These are phyloP conservation scores for Scedosporium boydii DNA, from an alignment of 2,329 filamentous ascomycete species.

Conservation along the genomic window DNA sequence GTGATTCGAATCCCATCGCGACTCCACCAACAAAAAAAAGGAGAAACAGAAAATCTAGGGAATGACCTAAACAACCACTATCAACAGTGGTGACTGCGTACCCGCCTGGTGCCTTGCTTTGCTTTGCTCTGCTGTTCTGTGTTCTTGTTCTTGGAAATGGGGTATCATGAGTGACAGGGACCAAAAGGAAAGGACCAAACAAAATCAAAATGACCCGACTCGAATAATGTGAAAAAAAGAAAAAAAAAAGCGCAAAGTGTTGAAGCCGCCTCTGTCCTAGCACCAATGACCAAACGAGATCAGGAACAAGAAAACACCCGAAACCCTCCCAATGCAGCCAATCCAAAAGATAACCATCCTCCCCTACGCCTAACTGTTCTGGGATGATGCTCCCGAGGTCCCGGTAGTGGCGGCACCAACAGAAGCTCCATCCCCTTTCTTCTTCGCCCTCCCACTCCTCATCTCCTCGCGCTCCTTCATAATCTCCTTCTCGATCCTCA, in stretches of 20 bases:
- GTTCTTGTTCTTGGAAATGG: not conserved
- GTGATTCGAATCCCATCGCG: too few relatives aligned
- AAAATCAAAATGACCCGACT: not conserved
- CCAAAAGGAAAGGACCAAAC: not conserved
- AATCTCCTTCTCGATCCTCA: conserved; percentile 40
- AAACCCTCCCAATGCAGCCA: not conserved
- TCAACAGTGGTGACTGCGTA: too few relatives aligned
- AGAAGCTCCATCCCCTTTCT: conserved; percentile 7
- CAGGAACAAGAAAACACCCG: conserved; percentile 6
- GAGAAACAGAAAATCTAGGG: too few relatives aligned
- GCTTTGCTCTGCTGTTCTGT: not conserved
- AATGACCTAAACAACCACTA: too few relatives aligned
- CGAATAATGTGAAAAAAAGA: not conserved
- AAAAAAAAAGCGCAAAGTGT: too few relatives aligned
- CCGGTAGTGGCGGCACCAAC: not conserved
- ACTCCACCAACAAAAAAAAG: too few relatives aligned
- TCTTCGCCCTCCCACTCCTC: conserved; percentile 9
- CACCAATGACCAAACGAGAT: not conserved
- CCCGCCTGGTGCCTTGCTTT: too few relatives aligned
- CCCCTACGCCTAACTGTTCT: not conserved
- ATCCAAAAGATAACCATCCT: not conserved
- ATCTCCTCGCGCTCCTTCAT: conserved; percentile 33
- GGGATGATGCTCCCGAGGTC: not conserved
- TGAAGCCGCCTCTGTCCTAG: not conserved
- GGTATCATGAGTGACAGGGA: not conserved